Conservation (phyloP, 2,329 filamentous ascomycete species). For the Beauveria sp. region DNA sequence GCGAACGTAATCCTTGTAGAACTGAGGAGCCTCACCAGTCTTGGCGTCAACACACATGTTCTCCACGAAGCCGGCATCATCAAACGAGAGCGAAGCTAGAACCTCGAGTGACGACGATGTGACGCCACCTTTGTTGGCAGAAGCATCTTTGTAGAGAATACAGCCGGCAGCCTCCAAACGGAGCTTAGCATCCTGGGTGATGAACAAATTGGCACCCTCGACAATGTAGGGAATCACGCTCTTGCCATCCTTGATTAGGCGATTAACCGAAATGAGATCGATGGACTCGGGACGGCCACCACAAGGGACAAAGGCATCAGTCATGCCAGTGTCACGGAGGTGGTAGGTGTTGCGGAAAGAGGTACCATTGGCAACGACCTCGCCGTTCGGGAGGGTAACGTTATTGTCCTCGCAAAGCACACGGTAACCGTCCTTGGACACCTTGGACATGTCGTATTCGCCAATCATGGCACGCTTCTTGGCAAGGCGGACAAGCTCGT, state of each 20-base stretch:
- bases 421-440: slow-evolving; percentile 82
- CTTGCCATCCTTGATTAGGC: slow-evolving; percentile 87
- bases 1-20: slow-evolving; percentile 90
- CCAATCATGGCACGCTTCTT: slow-evolving; percentile 84
- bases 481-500: slow-evolving; percentile 77
- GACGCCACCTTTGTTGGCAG: slow-evolving; percentile 96
- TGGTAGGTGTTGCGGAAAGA: slow-evolving; percentile 98
- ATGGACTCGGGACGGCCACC: slow-evolving; percentile 96
- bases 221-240: slow-evolving; percentile 86
- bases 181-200: slow-evolving; percentile 95
- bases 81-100: slow-evolving; percentile 86
- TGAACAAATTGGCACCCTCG: slow-evolving; percentile 96
- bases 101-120: slow-evolving; percentile 96
- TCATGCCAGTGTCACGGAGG: slow-evolving; percentile 66
- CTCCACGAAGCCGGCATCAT: slow-evolving; percentile 77
- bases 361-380: slow-evolving; percentile 83
- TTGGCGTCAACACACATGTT: slow-evolving; percentile 81
- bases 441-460: slow-evolving; percentile 75
- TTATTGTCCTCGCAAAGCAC: slow-evolving; percentile 89
- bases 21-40: slow-evolving; percentile 67
- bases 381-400: slow-evolving; percentile 77
- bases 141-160: slow-evolving; percentile 94
- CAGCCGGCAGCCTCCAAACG: slow-evolving; percentile 92
- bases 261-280: slow-evolving; percentile 78
- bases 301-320: slow-evolving; percentile 90